phyloP scores from a whole-genome alignment of 345 rosid genomes.

The Limnanthes douglasii region DNA sequence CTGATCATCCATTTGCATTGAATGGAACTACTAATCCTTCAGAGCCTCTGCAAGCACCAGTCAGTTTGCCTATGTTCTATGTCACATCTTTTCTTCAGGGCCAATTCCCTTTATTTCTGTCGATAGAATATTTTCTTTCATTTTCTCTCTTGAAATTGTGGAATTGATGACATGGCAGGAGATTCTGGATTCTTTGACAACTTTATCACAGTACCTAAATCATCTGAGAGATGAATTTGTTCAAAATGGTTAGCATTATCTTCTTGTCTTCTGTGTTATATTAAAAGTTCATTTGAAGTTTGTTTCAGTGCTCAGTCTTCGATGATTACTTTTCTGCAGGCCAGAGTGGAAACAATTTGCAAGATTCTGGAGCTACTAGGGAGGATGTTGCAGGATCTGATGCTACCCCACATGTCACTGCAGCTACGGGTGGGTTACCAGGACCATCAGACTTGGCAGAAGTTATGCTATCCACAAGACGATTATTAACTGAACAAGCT shows the following conservation, averaged over 20 bases:
- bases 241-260: conserved; percentile 18
- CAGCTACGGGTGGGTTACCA: conserved; percentile 23
- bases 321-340: conserved; percentile 12
- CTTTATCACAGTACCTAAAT: conserved; percentile 32
- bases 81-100: too few species aligned
- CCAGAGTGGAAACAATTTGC: conserved; percentile 16
- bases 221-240: conserved; percentile 30
- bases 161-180: conserved; percentile 15
- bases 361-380: conserved; percentile 9
- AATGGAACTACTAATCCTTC: conserved; percentile 20
- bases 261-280: conserved; percentile 1
- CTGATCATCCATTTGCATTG: conserved; percentile 7
- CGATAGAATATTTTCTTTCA: not conserved
- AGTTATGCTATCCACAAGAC: conserved; percentile 34
- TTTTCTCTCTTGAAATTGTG: conserved; percentile 1
- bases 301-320: conserved; percentile 4
- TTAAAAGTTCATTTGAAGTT: conserved; percentile 4
- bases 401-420: conserved; percentile 9
- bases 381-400: conserved; percentile 17
- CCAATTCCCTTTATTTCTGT: conserved; percentile 1
- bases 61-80: conserved; percentile 10
- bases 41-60: conserved; percentile 24
- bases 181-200: conserved; percentile 36
- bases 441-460: conserved; percentile 37
- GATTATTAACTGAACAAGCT: conserved; percentile 30